Conservation (phyloP, 352 stramenopile genomes). For the Phytophthora ohioensis region DNA sequence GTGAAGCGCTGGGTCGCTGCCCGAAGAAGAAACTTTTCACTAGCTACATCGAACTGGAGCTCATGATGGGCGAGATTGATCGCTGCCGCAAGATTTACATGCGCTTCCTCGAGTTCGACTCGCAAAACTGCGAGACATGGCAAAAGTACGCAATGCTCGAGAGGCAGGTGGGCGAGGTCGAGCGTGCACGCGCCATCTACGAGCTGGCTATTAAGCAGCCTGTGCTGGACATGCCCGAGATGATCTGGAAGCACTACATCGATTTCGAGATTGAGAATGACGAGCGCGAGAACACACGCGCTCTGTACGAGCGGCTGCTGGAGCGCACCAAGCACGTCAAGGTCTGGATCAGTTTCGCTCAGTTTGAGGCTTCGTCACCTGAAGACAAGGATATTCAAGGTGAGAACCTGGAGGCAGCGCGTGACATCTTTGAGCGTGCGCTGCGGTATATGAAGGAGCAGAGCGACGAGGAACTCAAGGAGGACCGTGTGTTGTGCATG, state of each 20-base stretch:
- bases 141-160: constrained; percentile 97
- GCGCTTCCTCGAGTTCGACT: constrained; percentile 85
- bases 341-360: constrained; percentile 93
- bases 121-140: constrained; percentile 95
- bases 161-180: constrained; percentile 94
- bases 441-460: constrained; percentile 93
- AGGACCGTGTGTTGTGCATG: constrained; percentile 97
- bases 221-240: constrained; percentile 98
- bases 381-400: constrained; percentile 36
- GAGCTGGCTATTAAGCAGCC: constrained; percentile 96
- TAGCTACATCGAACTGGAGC: constrained; percentile 96
- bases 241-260: constrained; percentile 99
- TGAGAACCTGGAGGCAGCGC: constrained; percentile 70
- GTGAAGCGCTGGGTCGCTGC: constrained; percentile 95
- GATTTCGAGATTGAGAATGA: constrained; percentile 97
- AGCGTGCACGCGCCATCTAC: constrained; percentile 95
- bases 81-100: constrained; percentile 93
- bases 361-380: constrained; percentile 77
- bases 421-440: constrained; percentile 92
- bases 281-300: constrained; percentile 86
- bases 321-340: constrained; percentile 98
- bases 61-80: constrained; percentile 98
- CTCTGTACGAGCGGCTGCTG: constrained; percentile 96
- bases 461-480: constrained; percentile 82
- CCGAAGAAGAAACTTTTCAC: constrained; percentile 93